These are phyloP conservation scores for Carex littledalei DNA, from an alignment of 176 grass and related monocot genomes.

Conservation along the genomic window DNA sequence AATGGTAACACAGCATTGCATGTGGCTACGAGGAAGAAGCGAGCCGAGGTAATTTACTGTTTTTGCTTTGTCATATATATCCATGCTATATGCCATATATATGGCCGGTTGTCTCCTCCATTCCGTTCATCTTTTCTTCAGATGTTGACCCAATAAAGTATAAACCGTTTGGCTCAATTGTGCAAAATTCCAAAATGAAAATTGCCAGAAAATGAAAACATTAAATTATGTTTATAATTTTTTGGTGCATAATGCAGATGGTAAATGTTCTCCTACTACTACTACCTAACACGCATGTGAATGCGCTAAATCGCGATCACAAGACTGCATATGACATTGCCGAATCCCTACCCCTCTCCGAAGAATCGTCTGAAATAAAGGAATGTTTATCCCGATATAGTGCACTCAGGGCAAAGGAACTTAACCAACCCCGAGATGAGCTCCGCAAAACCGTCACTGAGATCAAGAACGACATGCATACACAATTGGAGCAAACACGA, in stretches of 20 bases:
- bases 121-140: background rate
- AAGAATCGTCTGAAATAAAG: slow-evolving; percentile 85
- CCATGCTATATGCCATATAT: background rate
- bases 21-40: slow-evolving; percentile 90
- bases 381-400: slow-evolving; percentile 74
- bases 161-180: background rate
- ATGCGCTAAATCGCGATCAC: slow-evolving; percentile 78
- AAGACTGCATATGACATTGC: slow-evolving; percentile 94
- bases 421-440: slow-evolving; percentile 91
- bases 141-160: background rate
- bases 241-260: slow-evolving; percentile 44
- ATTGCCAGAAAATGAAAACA: background rate
- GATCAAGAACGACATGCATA: slow-evolving; percentile 97
- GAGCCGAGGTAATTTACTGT: slow-evolving; percentile 50
- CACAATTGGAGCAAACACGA: slow-evolving; percentile 75
- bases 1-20: slow-evolving; percentile 83
- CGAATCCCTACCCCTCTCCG: slow-evolving; percentile 67
- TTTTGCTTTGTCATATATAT: background rate
- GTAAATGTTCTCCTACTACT: slow-evolving; percentile 67
- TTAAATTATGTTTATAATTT: background rate
- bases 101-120: background rate
- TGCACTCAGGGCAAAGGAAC: slow-evolving; percentile 70
- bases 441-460: slow-evolving; percentile 85
- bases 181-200: background rate
- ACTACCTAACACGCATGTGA: slow-evolving; percentile 91